phyloP scores from a whole-genome alignment of 495 filamentous ascomycete genomes.

The Lineolata rhizophorae region DNA sequence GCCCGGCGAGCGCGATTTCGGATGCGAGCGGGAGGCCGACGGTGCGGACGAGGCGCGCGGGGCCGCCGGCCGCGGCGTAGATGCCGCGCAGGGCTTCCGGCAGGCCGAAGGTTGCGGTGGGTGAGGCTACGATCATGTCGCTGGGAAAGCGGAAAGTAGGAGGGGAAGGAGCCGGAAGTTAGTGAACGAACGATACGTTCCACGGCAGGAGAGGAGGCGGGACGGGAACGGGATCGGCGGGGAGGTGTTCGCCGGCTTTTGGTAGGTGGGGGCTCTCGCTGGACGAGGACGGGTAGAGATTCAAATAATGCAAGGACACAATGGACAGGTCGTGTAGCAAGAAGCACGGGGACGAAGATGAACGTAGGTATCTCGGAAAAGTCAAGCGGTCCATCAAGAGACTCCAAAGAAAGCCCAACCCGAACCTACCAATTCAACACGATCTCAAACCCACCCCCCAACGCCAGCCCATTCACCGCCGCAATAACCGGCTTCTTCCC shows the following conservation, averaged over 20 bases:
- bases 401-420: no score
- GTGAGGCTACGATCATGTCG: conserved; percentile 15
- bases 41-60: conserved; percentile 11
- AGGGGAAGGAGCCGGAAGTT: not conserved
- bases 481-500: conserved; percentile 16
- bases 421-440: conserved; percentile 13
- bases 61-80: conserved; percentile 14
- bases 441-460: conserved; percentile 16
- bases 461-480: conserved; percentile 15
- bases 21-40: conserved; percentile 12
- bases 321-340: no score
- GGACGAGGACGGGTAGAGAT: no score
- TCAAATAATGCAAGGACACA: no score
- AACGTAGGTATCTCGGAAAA: not conserved
- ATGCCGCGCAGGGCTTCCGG: conserved; percentile 15
- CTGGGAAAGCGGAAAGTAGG: conserved; percentile 3
- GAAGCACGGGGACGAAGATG: no score
- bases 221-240: no score
- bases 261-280: no score
- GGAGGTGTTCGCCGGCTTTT: no score
- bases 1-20: conserved; percentile 13
- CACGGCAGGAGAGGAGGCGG: no score
- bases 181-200: no score
- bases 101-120: conserved; percentile 11
- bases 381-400: no score